Conservation (phyloP, 2,329 filamentous ascomycete species). For the Dactylonectria estremocensis region DNA sequence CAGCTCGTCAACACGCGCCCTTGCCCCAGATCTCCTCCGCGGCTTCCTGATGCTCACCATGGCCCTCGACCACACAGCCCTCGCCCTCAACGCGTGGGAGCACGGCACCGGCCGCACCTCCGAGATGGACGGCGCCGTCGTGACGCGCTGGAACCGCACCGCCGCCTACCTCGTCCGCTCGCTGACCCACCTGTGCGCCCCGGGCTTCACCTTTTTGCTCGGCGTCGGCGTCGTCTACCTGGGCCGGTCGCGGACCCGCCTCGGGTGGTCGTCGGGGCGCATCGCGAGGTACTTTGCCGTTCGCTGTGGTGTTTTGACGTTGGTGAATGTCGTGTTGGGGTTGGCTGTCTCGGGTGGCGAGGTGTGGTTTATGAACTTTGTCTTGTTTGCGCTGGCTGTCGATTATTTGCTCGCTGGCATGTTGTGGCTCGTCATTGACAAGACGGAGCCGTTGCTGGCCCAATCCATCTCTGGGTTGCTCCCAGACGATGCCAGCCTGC, state of each 20-base stretch:
- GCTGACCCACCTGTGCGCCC: conserved; percentile 61
- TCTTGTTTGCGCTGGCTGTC: conserved; percentile 61
- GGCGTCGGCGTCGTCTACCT: conserved; percentile 64
- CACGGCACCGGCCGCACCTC: conserved; percentile 56
- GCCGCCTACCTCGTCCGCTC: conserved; percentile 58
- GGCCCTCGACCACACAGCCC: conserved; percentile 61
- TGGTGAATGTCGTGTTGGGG: conserved; percentile 53
- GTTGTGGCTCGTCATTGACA: conserved; percentile 57
- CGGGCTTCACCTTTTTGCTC: conserved; percentile 63
- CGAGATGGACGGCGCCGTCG: conserved; percentile 55
- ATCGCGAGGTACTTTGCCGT: conserved; percentile 58
- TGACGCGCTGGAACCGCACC: conserved; percentile 57
- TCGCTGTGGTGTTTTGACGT: conserved; percentile 55
- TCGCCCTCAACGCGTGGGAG: conserved; percentile 58
- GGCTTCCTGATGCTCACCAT: conserved; percentile 62
- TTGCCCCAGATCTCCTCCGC: conserved; percentile 62
- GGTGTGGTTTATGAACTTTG: conserved; percentile 60
- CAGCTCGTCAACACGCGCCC: conserved; percentile 46
- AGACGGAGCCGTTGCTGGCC: conserved; percentile 54
- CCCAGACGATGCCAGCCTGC: conserved; percentile 1
- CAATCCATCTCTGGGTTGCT: conserved; percentile 40
- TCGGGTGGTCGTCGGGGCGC: conserved; percentile 56
- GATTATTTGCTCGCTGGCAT: conserved; percentile 62
- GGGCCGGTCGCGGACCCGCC: conserved; percentile 56
- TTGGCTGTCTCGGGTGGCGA: conserved; percentile 51